Base-by-base conservation (phyloP, 805 yeast species). In the Ogataea pignaliae region DNA sequence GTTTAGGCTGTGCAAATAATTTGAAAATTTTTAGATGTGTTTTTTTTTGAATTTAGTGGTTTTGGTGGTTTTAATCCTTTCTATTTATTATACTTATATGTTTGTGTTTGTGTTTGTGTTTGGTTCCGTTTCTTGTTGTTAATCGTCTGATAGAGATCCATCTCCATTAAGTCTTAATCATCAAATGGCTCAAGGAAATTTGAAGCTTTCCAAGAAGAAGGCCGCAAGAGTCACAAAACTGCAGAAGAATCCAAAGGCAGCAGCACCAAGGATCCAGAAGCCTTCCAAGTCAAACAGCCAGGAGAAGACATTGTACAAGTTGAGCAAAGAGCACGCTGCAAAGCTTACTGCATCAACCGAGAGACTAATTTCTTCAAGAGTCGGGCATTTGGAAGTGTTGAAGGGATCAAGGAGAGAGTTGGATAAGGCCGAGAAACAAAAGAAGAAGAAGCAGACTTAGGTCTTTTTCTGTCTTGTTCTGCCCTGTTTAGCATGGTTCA, bases 361-460 rank as follows among this genome's bases (percentile, higher is more conserved):
- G 66, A 88, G 80, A 67, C 72, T 88, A 45, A 79, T 91, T 53
- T 83, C 97, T 2, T 75, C 95, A 44, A 77, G 91, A 62, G 97
- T 91, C 8, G 99, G 99, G 21, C 98, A 91, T 64, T 73, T 91
- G 56, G 99, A 91, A 68, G 63, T 91, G 34, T 70, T 91, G 51
- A 89, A 87, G 64, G 99, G 99, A 13, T 82, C 93, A 8, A 81
- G 97, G 71, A 79, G 95, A 68, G 79, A 85, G 55, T 46, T 87
- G 14, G 96, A 88, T 60, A 85, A 77, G 60, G 70, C 64, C 14
- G 77, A 71, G 51, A 79, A 77, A 62, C 58, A 56, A 38, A 68
- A 41, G 26, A 21, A 21, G 7, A 21, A 21, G 26, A 21, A 21
- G 26, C 26, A 21, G 26, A 7, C 26, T 21, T 21, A 21, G 26